These are phyloP conservation scores for Oxyria digyna DNA, from an alignment of 148 eudicot species.

Conservation along the genomic window DNA sequence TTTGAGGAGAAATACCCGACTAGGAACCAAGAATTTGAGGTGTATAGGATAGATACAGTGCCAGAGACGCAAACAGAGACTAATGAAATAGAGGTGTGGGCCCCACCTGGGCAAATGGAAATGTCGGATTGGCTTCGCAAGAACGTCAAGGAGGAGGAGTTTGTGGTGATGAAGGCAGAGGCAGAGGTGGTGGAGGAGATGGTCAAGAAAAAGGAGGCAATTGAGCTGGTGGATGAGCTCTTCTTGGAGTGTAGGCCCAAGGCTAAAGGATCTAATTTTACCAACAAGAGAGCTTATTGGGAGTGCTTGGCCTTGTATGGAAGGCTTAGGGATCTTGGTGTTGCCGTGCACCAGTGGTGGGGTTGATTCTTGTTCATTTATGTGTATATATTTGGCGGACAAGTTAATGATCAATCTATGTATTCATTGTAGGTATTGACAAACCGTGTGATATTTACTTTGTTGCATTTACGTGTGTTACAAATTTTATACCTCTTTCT, in stretches of 20 bases:
- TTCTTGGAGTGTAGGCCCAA: constrained; percentile 48
- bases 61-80: constrained; percentile 30
- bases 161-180: constrained; percentile 53
- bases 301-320: constrained; percentile 85
- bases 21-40: constrained; percentile 43
- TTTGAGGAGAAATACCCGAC: constrained; percentile 58
- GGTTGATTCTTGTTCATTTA: too few relatives aligned
- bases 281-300: constrained; percentile 66
- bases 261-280: constrained; percentile 22
- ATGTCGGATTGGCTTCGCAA: constrained; percentile 38
- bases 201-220: constrained; percentile 25
- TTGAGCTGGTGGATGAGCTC: constrained; percentile 45
- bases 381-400: too few relatives aligned
- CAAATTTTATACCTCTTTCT: too few relatives aligned
- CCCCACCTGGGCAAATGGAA: constrained; percentile 33
- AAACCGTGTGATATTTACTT: too few relatives aligned
- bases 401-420: too few relatives aligned
- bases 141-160: constrained; percentile 51
- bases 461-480: too few relatives aligned
- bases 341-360: constrained; percentile 89
- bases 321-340: constrained; percentile 59
- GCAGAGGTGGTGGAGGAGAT: constrained; percentile 49
- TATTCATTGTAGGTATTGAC: too few relatives aligned
- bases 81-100: constrained; percentile 18
- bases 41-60: constrained; percentile 40